Evolutionary conservation across 768 basidiomycete species (phyloP).

Genomic region (Megacollybia marginata): DNA sequence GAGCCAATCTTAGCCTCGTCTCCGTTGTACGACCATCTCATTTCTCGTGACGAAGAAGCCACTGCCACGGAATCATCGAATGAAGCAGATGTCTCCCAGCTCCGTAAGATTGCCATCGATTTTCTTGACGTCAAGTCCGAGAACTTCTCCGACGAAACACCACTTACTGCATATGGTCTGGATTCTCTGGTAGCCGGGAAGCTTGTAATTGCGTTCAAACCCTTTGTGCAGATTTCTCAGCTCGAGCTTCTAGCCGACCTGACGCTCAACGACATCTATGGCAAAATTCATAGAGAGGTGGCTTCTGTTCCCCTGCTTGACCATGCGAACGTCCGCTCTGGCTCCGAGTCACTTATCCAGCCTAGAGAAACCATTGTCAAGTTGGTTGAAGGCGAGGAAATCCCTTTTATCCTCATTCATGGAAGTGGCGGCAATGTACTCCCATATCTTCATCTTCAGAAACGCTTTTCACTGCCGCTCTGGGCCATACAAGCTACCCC

Average conservation of each 20-base stretch:
- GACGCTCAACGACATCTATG: slow-evolving; percentile 13
- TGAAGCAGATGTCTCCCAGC: background rate
- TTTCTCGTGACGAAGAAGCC: background rate
- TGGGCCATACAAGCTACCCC: slow-evolving; percentile 9
- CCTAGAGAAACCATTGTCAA: slow-evolving; percentile 2
- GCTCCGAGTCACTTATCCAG: background rate
- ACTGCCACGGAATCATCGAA: too few species aligned
- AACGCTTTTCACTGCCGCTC: background rate
- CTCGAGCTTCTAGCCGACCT: slow-evolving; percentile 23
- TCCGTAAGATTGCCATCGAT: slow-evolving; percentile 6
- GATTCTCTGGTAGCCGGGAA: slow-evolving; percentile 23
- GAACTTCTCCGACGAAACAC: slow-evolving; percentile 20
- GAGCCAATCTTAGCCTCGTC: slow-evolving; percentile 1
- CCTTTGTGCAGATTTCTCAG: slow-evolving; percentile 15
- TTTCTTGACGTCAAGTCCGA: slow-evolving; percentile 14
- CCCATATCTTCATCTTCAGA: background rate
- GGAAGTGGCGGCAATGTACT: background rate
- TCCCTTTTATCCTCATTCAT: background rate
- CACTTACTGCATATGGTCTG: slow-evolving; percentile 23
- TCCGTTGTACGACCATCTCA: slow-evolving; percentile 11
- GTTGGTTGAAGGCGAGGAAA: background rate
- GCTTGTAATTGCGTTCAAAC: slow-evolving; percentile 16
- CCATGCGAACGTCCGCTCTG: background rate
- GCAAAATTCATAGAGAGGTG: background rate
- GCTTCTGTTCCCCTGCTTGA: background rate